Conservation (phyloP, 1,139 yeast species). For the Hansenula lynferdii region DNA sequence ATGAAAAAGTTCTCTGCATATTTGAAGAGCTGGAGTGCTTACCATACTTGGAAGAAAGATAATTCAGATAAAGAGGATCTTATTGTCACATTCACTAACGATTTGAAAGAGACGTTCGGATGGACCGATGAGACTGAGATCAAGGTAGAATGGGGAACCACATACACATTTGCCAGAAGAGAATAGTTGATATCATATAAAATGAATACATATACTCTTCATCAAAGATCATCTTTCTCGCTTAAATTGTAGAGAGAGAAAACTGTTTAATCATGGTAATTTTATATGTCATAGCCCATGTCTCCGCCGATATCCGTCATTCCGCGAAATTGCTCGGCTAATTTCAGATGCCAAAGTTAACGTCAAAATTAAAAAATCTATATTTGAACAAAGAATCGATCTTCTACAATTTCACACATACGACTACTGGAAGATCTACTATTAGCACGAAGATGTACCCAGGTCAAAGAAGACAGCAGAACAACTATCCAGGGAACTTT, state of each 20-base stretch:
- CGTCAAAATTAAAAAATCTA: not conserved
- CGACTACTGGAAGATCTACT: not conserved
- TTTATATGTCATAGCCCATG: no score
- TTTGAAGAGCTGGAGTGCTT: conserved; percentile 65
- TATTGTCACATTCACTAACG: conserved; percentile 37
- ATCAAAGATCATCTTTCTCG: no score
- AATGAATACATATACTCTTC: no score
- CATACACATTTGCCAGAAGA: conserved; percentile 39
- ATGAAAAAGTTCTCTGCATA: conserved; percentile 43
- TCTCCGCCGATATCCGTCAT: no score
- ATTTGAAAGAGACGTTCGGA: conserved; percentile 33
- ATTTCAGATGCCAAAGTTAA: no score
- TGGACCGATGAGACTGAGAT: conserved; percentile 40
- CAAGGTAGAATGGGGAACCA: conserved; percentile 55
- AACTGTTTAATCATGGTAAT: no score
- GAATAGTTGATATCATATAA: not conserved
- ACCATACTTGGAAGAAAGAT: conserved; percentile 55
- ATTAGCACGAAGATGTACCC: conserved; percentile 20
- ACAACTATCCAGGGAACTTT: not conserved
- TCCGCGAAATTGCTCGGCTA: no score
- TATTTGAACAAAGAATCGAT: not conserved
- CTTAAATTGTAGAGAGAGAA: no score
- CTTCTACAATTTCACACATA: not conserved
- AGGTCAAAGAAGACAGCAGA: conserved; percentile 6
- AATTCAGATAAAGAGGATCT: conserved; percentile 32